phyloP scores from a whole-genome alignment of 2,329 filamentous ascomycete species.

The Fusarium decemcellulare region DNA sequence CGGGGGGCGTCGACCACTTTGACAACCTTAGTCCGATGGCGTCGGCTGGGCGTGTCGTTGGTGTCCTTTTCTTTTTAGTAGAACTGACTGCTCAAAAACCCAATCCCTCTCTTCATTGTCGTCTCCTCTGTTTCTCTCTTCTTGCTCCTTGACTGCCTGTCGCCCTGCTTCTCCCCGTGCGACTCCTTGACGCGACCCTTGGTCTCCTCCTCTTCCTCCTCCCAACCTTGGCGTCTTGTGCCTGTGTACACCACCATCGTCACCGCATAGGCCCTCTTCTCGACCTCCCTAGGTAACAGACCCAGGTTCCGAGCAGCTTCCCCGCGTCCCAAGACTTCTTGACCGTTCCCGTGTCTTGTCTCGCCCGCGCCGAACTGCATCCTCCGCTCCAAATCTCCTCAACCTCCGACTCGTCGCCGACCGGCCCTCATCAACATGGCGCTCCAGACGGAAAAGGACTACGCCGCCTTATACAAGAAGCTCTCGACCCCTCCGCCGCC shows the following conservation, averaged over 20 bases:
- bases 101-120: slow-evolving; percentile 28
- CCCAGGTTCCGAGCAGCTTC: slow-evolving; percentile 16
- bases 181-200: slow-evolving; percentile 4
- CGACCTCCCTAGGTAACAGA: slow-evolving; percentile 13
- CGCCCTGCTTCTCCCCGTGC: background rate
- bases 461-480: slow-evolving; percentile 63
- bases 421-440: slow-evolving; percentile 49
- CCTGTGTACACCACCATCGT: slow-evolving; percentile 27
- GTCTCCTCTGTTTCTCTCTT: slow-evolving; percentile 6
- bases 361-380: slow-evolving; percentile 26
- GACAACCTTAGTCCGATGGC: slow-evolving; percentile 21
- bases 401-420: slow-evolving; percentile 14
- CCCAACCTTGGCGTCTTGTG: slow-evolving; percentile 7
- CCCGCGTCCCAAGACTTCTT: slow-evolving; percentile 21
- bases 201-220: background rate
- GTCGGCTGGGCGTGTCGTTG: slow-evolving; percentile 15
- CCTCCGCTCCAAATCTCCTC: slow-evolving; percentile 6
- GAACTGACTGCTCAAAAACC: slow-evolving; percentile 32
- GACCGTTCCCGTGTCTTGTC: slow-evolving; percentile 15
- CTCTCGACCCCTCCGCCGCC: slow-evolving; percentile 76
- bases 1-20: slow-evolving; percentile 5
- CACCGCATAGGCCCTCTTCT: slow-evolving; percentile 3
- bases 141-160: slow-evolving; percentile 4
- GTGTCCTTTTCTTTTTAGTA: slow-evolving; percentile 7
- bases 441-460: slow-evolving; percentile 48